These are phyloP conservation scores for Takashimella tepidaria DNA, from an alignment of 1,284 basidiomycete species.

Conservation along the genomic window DNA sequence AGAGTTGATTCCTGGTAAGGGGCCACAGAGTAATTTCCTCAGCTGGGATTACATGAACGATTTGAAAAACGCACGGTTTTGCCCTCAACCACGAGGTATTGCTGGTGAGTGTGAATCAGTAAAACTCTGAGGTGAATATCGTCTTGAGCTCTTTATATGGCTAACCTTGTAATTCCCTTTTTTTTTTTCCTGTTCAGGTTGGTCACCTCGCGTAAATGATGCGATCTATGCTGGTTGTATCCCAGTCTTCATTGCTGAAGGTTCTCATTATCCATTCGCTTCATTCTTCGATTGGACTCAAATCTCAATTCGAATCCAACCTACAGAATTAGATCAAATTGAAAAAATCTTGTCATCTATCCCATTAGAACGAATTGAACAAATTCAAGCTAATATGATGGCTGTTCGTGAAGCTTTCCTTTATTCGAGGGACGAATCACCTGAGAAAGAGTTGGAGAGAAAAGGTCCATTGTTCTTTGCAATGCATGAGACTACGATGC, in stretches of 20 bases:
- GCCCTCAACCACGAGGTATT: constrained; percentile 48
- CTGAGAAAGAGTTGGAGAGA: constrained; percentile 40
- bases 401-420: constrained; percentile 50
- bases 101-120: constrained; percentile 36
- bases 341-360: constrained; percentile 47
- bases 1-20: constrained; percentile 38
- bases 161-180: neutral
- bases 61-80: constrained; percentile 47
- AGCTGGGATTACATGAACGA: constrained; percentile 47
- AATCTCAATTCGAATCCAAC: constrained; percentile 48
- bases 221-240: constrained; percentile 53
- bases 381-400: constrained; percentile 48
- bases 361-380: constrained; percentile 41
- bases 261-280: constrained; percentile 49
- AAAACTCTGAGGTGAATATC: too few relatives aligned
- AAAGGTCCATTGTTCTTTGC: constrained; percentile 49
- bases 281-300: constrained; percentile 49
- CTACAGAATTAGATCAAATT: constrained; percentile 48
- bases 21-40: constrained; percentile 34
- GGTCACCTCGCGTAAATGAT: constrained; percentile 50
- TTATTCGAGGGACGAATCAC: constrained; percentile 43
- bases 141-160: too few relatives aligned
- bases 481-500: constrained; percentile 46
- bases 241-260: constrained; percentile 49
- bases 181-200: constrained; percentile 21